Evolutionary conservation across 345 rosid species (phyloP).

Genomic region (Ceriops zippeliana): DNA sequence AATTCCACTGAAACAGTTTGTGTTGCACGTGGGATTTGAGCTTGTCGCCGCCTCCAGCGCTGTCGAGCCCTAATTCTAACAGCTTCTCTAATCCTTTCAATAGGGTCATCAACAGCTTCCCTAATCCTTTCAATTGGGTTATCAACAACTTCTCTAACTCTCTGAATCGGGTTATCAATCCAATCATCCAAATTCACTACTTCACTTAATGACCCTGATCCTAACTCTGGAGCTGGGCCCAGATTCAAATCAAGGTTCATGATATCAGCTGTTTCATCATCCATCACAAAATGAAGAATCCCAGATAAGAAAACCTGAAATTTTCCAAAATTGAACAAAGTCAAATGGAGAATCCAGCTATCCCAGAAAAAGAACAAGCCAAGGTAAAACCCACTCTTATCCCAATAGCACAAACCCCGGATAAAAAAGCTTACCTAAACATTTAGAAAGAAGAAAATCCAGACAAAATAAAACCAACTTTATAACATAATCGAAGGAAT

Average conservation of each 20-base stretch:
- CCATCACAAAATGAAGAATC: slow-evolving; percentile 43
- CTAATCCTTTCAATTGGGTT: neutral
- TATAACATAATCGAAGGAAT: slow-evolving; percentile 2
- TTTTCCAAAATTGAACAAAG: slow-evolving; percentile 4
- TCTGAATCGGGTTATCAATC: slow-evolving; percentile 43
- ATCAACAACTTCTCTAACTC: slow-evolving; percentile 34
- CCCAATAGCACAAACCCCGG: slow-evolving; percentile 13
- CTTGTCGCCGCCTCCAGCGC: slow-evolving; percentile 55
- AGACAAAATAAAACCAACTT: slow-evolving; percentile 2
- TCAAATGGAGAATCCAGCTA: slow-evolving; percentile 3
- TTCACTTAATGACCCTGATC: slow-evolving; percentile 39
- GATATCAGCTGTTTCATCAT: slow-evolving; percentile 66
- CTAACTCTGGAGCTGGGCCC: slow-evolving; percentile 78
- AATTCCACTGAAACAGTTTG: slow-evolving; percentile 55
- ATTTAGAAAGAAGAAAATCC: neutral
- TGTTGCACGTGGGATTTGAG: slow-evolving; percentile 40
- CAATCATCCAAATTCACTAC: slow-evolving; percentile 58
- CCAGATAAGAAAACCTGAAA: slow-evolving; percentile 18
- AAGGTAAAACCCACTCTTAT: neutral
- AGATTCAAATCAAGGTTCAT: slow-evolving; percentile 98
- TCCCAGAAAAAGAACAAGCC: neutral
- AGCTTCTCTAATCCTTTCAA: slow-evolving; percentile 33
- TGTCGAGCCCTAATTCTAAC: slow-evolving; percentile 48
- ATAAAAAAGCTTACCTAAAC: neutral
- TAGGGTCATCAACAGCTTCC: neutral